Evolutionary conservation across 495 filamentous ascomycete genomes (phyloP).

Genomic region (Penicillium taxi): DNA sequence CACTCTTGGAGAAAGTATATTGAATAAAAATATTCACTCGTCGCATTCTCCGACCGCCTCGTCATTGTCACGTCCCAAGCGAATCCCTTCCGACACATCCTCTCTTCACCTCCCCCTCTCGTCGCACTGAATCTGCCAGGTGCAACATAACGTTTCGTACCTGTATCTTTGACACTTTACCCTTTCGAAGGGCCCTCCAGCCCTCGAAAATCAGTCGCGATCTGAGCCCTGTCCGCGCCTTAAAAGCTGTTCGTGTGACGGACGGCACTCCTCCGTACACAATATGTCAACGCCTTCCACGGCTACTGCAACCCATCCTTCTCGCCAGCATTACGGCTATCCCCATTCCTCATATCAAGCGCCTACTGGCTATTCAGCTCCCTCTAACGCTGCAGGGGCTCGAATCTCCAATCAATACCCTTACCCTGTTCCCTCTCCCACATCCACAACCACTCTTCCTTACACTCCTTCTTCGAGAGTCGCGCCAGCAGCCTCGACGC

Average conservation of each 20-base stretch:
- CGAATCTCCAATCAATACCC: conserved; percentile 43
- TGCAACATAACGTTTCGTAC: too few relatives aligned
- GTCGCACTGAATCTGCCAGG: neutral
- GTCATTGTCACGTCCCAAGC: conserved; percentile 21
- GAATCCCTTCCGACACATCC: conserved; percentile 14
- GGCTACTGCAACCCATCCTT: conserved; percentile 65
- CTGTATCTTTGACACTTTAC: too few relatives aligned
- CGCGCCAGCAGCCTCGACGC: conserved; percentile 27
- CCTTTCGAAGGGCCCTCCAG: neutral
- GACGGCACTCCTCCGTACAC: conserved; percentile 27
- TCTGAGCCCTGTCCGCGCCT: conserved; percentile 72
- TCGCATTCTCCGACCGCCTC: conserved; percentile 17
- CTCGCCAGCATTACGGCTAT: conserved; percentile 63
- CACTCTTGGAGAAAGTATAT: neutral
- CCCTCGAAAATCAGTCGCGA: conserved; percentile 18
- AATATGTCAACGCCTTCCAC: conserved; percentile 87
- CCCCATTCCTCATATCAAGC: conserved; percentile 61
- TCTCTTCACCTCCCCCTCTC: neutral
- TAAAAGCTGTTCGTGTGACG: conserved; percentile 35
- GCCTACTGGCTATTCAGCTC: conserved; percentile 44
- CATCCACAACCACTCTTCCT: conserved; percentile 33
- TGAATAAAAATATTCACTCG: conserved; percentile 8
- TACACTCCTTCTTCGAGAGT: conserved; percentile 31
- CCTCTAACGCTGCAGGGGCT: conserved; percentile 44
- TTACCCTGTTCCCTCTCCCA: conserved; percentile 36